Percentiles rank a stretch among this genome's conserved stretches.
These are phyloP conservation scores for Fusarium lyarnte DNA, from an alignment of 2,329 filamentous ascomycete genomes.

Conservation along the genomic window DNA sequence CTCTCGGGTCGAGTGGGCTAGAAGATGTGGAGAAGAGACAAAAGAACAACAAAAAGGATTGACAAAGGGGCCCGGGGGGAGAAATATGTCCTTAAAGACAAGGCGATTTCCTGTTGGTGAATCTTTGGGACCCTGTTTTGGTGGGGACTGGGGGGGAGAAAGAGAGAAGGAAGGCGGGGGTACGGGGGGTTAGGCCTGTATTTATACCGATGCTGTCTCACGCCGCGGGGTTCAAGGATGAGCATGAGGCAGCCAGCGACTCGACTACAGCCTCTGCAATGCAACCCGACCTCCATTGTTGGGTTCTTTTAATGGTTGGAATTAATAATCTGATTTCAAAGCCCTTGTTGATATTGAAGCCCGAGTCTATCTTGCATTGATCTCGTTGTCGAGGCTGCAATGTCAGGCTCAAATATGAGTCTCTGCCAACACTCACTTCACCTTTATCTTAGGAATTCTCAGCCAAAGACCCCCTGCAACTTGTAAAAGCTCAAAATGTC, in stretches of 20 bases:
- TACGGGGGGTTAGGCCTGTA: conserved; percentile 34
- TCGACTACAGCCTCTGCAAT: conserved; percentile 10
- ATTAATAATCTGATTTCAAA: conserved; percentile 16
- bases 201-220: conserved; percentile 35
- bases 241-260: conserved; percentile 14
- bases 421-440: conserved; percentile 1
- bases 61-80: conserved; percentile 65
- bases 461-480: conserved; percentile 1
- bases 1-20: no score
- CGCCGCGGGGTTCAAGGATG: conserved; percentile 25
- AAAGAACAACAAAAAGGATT: no score
- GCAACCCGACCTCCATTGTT: not conserved
- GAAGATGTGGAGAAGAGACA: no score
- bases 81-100: conserved; percentile 57
- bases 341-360: not conserved
- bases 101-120: conserved; percentile 61
- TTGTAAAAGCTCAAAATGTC: not conserved
- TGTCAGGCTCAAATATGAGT: not conserved
- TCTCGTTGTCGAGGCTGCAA: conserved; percentile 2
- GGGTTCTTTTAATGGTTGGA: not conserved
- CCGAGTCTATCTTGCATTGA: conserved; percentile 13
- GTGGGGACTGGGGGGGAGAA: conserved; percentile 63
- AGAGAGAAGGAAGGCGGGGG: conserved; percentile 45
- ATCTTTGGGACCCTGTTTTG: conserved; percentile 68
- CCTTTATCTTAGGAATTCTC: not conserved